Base-by-base conservation (phyloP, 2,329 filamentous ascomycete species). In the Colletotrichum karsti region DNA sequence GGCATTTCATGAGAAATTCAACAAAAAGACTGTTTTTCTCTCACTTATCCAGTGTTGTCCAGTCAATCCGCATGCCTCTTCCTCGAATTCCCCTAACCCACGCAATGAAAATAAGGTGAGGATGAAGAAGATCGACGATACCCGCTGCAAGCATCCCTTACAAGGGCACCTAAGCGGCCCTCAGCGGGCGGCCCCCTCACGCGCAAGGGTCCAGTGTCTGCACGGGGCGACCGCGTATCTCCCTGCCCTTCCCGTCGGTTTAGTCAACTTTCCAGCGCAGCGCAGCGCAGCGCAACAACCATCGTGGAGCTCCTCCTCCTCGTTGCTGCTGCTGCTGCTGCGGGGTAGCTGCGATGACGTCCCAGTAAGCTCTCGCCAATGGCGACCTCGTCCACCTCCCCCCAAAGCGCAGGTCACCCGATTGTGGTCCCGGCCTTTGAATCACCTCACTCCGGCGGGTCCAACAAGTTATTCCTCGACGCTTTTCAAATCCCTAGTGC, bases 261-360 rank as follows among this genome's bases (percentile, higher is more conserved):
- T n/a, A n/a, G n/a, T n/a, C n/a, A n/a, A n/a, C 9, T 12, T 12
- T 35, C 33, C 33, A 35, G 33, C 33, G 33, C n/a, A n/a, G n/a
- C n/a, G n/a, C n/a, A n/a, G n/a, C n/a, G n/a, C n/a, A n/a, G n/a
- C n/a, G n/a, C n/a, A n/a, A 48, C 44, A 54, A 35, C 15, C 55
- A 59, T 59, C 56, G 56, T 50, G 44, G 57, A 51, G 44, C 57
- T 51, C 44, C 57, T 53, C 35, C 57, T 20, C 20, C 28, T 28
- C 13, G 7, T 33, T 33, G 5, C 48, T 4, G 18, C 30, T 39
- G 51, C 22, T 15, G 20, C 20, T 12, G 46, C 46, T 61, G 57
- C 57, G 57, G 57, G 57, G 57, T 61, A 61, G 57, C 57, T 61
- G 33, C 35, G 33, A 60, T 51, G 57, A 60, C 57, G 57, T 51